Base-by-base conservation (phyloP, 208 protist species). In the Wallacemonas sp. region DNA sequence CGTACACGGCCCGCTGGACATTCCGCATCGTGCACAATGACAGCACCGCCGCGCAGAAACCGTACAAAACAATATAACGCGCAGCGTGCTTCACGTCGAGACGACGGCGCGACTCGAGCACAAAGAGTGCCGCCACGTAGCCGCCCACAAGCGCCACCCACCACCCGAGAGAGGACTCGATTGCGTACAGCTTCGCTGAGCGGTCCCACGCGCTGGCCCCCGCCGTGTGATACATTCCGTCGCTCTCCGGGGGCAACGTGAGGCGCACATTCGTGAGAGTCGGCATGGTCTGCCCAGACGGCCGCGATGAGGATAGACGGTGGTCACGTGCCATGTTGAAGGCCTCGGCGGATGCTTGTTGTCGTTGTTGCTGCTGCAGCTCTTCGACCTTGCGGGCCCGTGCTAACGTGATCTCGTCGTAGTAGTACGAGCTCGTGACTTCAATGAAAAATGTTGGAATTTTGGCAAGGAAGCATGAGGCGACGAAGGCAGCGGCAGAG, bases 381-480 rank as follows among this genome's bases (percentile, higher is more conserved):
- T 58, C 30, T 14, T 58, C n/a, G 15, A 31, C 24, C 51, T 58
- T 58, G 30, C 69, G 19, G 8, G 39, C 47, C 34, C 30, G 54
- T 41, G 79, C 72, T 28, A 72, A 63, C 6, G 56, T 42, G 3
- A 66, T 56, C 22, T 82, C 82, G 1, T 72, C 68, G 24, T 75
- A 59, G 74, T 96, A 96, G 54, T 85, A 84, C 19, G 80, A 77
- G 31, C 80, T 83, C 33, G 79, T 92, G 47, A 85, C 73, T 69
- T 94, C 86, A 6, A 91, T 80, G 11, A 93, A 21, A 66, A 92
- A 94, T n/a, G 82, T 84, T 21, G 82, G 66, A 8, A 88, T 31
- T 72, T 94, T 96, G 31, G 86, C 77, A n/a, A 92, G 47, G 68
- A 91, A 94, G 58, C 76, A 85, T 1, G 84, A 77, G 2, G 80